Evolutionary conservation across 2,329 filamentous ascomycete genomes (phyloP).

Genomic region (Aspergillus amoenus): DNA sequence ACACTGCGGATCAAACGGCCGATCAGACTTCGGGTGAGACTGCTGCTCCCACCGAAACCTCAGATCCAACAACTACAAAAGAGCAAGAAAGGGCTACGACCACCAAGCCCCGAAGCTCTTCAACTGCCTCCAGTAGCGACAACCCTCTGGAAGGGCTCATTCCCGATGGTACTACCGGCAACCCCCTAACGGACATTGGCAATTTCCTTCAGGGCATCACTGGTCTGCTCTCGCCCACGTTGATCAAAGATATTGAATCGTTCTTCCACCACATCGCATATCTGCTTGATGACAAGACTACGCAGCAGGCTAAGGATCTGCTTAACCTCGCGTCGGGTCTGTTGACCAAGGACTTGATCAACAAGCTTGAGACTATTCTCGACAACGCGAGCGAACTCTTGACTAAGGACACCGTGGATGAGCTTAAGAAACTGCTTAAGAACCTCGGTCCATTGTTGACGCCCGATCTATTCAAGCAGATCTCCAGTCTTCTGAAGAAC

Average conservation of each 20-base stretch:
- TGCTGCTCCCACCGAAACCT: not conserved
- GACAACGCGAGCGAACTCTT: conserved; percentile 21
- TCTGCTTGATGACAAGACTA: conserved; percentile 33
- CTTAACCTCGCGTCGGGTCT: conserved; percentile 25
- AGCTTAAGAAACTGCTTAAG: conserved; percentile 26
- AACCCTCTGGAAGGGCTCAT: conserved; percentile 7
- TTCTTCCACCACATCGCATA: conserved; percentile 36
- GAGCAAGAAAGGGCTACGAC: not conserved
- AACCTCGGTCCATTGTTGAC: conserved; percentile 20
- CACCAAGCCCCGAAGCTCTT: not conserved
- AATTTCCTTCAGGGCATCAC: conserved; percentile 36
- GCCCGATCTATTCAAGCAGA: conserved; percentile 27
- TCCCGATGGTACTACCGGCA: conserved; percentile 16
- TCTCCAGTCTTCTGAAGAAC: conserved; percentile 30
- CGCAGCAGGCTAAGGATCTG: conserved; percentile 29
- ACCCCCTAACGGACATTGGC: conserved; percentile 18
- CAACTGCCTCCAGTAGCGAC: not conserved
- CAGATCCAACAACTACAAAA: conserved; percentile 1
- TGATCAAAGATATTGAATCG: conserved; percentile 32
- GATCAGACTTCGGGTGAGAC: not conserved
- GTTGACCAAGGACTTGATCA: conserved; percentile 26
- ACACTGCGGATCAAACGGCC: not conserved
- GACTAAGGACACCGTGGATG: conserved; percentile 23
- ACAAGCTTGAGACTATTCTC: conserved; percentile 22
- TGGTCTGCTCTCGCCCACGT: conserved; percentile 29